Percentiles rank a stretch among this genome's conserved stretches.
These are phyloP conservation scores for Saussurea involucrata DNA, from an alignment of 129 eudicot genomes.

Conservation along the genomic window DNA sequence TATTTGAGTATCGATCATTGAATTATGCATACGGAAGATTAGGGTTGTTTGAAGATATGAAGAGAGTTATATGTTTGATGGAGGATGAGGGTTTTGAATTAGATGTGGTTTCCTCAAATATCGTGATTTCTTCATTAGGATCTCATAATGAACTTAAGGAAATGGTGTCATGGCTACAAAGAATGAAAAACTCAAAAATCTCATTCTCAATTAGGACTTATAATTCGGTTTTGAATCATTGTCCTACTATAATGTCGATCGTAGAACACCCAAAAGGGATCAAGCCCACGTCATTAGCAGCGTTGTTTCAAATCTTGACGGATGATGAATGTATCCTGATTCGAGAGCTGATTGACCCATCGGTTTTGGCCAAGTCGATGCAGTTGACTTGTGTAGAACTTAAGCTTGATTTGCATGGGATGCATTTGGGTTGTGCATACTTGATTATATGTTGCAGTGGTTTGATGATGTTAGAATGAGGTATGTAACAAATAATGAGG, in stretches of 20 bases:
- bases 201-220: constrained; percentile 63
- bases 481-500: constrained; percentile 21
- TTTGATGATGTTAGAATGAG: constrained; percentile 42
- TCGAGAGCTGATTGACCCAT: constrained; percentile 47
- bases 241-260: constrained; percentile 49
- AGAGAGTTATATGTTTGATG: constrained; percentile 49
- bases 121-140: constrained; percentile 80
- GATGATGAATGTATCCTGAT: constrained; percentile 48
- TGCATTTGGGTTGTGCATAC: constrained; percentile 68
- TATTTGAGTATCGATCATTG: constrained; percentile 56
- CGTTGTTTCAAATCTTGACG: constrained; percentile 34
- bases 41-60: constrained; percentile 76
- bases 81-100: constrained; percentile 52
- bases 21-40: constrained; percentile 64
- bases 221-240: constrained; percentile 74
- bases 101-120: constrained; percentile 66
- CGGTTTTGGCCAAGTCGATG: constrained; percentile 46
- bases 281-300: constrained; percentile 47
- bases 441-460: constrained; percentile 73
- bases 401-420: constrained; percentile 93
- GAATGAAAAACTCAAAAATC: constrained; percentile 41
- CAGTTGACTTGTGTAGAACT: constrained; percentile 45
- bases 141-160: constrained; percentile 43
- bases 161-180: constrained; percentile 63
- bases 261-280: constrained; percentile 40